A percentile compares a stretch with the other conserved stretches of the same genome.
phyloP scores from a whole-genome alignment of 176 grass and related monocot genomes.

The Tillandsia leiboldiana region DNA sequence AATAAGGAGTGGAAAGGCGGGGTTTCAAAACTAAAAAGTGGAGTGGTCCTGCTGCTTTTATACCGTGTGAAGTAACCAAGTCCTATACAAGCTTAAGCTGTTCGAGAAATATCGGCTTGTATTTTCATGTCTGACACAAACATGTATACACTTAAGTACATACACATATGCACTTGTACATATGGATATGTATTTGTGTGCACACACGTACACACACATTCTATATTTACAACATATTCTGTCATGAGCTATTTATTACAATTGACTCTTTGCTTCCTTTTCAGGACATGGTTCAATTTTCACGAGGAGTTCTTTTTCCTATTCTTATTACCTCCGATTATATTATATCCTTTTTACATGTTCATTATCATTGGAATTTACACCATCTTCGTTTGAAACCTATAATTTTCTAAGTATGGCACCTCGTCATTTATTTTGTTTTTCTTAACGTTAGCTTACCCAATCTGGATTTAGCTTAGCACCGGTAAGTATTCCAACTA shows the following conservation, averaged over 20 bases:
- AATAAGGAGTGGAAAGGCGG: no score
- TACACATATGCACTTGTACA: neutral
- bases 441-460: conserved; percentile 70
- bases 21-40: no score
- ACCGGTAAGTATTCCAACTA: conserved; percentile 53
- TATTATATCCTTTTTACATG: conserved; percentile 93
- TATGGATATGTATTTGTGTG: neutral
- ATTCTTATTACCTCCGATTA: conserved; percentile 95
- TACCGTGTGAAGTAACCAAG: neutral
- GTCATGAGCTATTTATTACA: neutral
- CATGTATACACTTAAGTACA: neutral
- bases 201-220: neutral
- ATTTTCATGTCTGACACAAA: neutral
- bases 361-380: conserved; percentile 11
- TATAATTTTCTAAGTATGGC: neutral
- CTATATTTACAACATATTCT: neutral
- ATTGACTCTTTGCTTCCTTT: conserved; percentile 8
- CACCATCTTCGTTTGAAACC: neutral
- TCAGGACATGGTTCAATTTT: conserved; percentile 97
- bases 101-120: neutral
- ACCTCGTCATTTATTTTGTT: conserved; percentile 16
- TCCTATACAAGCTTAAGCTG: neutral
- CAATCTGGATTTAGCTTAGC: conserved; percentile 99
- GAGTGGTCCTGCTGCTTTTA: neutral
- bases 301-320: conserved; percentile 99